phyloP scores from a whole-genome alignment of 495 filamentous ascomycete genomes.

The Annulohypoxylon bovei region DNA sequence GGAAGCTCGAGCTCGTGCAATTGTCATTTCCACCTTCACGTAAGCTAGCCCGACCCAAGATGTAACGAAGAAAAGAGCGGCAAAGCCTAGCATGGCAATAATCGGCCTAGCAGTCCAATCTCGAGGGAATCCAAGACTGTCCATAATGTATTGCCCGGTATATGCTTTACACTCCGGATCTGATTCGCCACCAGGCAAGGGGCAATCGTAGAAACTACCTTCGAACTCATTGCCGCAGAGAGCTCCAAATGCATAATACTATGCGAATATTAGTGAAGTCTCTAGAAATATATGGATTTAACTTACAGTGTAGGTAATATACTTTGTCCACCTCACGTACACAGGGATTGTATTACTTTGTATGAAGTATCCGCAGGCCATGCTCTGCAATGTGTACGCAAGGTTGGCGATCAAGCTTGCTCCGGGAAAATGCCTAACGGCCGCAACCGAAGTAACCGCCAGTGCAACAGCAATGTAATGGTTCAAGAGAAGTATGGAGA shows the following conservation, averaged over 20 bases:
- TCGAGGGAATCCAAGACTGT: constrained; percentile 68
- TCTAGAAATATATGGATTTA: neutral
- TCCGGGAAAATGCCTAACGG: constrained; percentile 69
- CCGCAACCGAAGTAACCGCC: constrained; percentile 66
- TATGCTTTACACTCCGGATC: constrained; percentile 73
- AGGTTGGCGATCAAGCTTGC: constrained; percentile 70
- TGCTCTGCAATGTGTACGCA: constrained; percentile 73
- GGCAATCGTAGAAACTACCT: constrained; percentile 73
- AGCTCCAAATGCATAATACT: constrained; percentile 75
- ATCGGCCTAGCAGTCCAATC: constrained; percentile 73
- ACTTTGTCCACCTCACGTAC: constrained; percentile 78
- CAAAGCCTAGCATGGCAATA: constrained; percentile 66
- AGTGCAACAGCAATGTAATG: constrained; percentile 75
- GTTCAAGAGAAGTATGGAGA: constrained; percentile 67
- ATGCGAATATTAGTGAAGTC: constrained; percentile 32
- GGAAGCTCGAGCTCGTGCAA: constrained; percentile 61
- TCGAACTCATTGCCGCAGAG: constrained; percentile 75
- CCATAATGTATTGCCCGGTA: constrained; percentile 72
- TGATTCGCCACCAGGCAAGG: constrained; percentile 61
- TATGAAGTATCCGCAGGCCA: constrained; percentile 78
- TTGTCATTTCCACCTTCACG: constrained; percentile 67
- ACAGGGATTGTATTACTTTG: constrained; percentile 75
- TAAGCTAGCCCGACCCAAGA: constrained; percentile 68
- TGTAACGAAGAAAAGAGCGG: constrained; percentile 63
- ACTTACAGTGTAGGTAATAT: constrained; percentile 62